Evolutionary conservation across 768 basidiomycete genomes (phyloP), one percentile per base, ranked within the genome.

Genomic region (Kwoniella heveanensis): DNA sequence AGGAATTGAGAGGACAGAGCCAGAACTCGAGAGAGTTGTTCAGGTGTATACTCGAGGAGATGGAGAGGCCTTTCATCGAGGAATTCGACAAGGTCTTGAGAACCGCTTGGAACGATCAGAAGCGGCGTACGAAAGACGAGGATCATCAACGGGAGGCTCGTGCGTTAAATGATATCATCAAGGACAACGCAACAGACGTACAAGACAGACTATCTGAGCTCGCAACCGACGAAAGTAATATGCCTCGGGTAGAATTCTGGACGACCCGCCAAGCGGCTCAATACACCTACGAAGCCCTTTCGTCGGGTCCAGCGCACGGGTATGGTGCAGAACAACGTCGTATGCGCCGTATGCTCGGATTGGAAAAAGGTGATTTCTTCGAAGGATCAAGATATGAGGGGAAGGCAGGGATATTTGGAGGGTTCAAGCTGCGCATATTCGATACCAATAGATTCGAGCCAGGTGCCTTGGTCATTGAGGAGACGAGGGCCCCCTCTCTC

Each of bases 31-130:
- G 88, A 19, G 88, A 89, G 2, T 83, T 94, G 36, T 85, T 85
- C 1, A 84, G 84, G 48, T 91, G 92, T 70, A 83, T 87, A 1
- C 76, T 88, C 47, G 89, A 90, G 73, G 92, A 95, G 76, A 90
- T 90, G 86, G 78, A 81, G 6, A 83, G 80, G 46, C 83, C 84
- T 0, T 73, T 90, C 30, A 78, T 92, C 2, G 82, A 88, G 52
- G 88, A 89, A 60, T 83, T 91, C 30, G 79, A 80, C 54, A 84
- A 85, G 83, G 52, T 60, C 56, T 25, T 61, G 12, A 19, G 62
- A 27, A 27, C 12, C 5, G 61, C 62, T 26, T 37, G 58, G 44
- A 29, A 25, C 12, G 37, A 32, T 25, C 60, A 49, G 52, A 46
- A 44, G 15, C 8, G 8, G 5, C 22, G 48, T 9, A 5, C 5